These are phyloP conservation scores for Apiotrichum porosum DNA, from an alignment of 1,284 basidiomycete species.

Conservation along the genomic window DNA sequence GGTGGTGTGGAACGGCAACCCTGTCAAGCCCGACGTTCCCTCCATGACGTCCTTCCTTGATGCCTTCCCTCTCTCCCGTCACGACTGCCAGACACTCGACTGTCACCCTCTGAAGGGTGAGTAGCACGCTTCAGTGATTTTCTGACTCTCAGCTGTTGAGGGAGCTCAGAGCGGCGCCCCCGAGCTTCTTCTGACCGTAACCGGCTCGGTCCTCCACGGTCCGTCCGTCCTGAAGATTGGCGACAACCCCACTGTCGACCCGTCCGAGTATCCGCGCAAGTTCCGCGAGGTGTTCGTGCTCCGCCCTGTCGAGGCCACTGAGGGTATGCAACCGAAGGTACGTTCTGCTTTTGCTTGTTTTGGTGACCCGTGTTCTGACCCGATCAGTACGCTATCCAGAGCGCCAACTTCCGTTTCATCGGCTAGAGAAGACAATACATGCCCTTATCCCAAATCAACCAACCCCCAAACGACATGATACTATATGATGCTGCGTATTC, in stretches of 20 bases:
- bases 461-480: not conserved
- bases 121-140: not conserved
- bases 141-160: constrained; percentile 11
- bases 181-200: constrained; percentile 39
- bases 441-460: not conserved
- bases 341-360: not conserved
- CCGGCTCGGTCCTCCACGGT: constrained; percentile 41
- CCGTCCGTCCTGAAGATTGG: constrained; percentile 28
- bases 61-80: constrained; percentile 34
- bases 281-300: constrained; percentile 45
- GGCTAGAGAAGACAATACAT: constrained; percentile 16
- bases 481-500: not conserved
- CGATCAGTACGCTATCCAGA: constrained; percentile 37
- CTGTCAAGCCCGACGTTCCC: constrained; percentile 21
- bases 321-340: constrained; percentile 43
- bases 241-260: constrained; percentile 17
- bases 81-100: constrained; percentile 43
- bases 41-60: constrained; percentile 30
- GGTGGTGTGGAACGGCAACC: constrained; percentile 45
- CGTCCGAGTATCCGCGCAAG: constrained; percentile 36
- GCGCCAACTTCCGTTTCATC: constrained; percentile 43
- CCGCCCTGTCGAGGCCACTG: constrained; percentile 30
- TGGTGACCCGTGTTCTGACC: not conserved
- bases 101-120: constrained; percentile 37
- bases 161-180: constrained; percentile 25